Evolutionary conservation across 1,139 yeast genomes (phyloP).

Genomic region (Yamadazyma membranifaciens): DNA sequence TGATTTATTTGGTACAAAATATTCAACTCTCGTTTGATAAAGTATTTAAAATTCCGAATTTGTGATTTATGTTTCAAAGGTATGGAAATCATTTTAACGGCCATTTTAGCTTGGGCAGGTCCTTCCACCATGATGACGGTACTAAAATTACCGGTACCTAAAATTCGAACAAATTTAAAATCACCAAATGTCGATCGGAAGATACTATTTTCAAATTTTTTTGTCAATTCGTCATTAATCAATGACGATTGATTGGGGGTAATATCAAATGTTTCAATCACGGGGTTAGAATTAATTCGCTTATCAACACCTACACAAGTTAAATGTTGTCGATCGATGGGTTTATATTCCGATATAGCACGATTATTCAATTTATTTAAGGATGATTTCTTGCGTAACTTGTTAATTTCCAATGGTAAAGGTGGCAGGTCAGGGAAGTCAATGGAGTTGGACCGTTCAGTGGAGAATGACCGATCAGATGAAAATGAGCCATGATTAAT

Average conservation of each 20-base stretch:
- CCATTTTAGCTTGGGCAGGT: conserved; percentile 25
- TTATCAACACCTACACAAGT: conserved; percentile 5
- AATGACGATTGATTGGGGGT: background rate
- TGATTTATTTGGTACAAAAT: conserved; percentile 51
- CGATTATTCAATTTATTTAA: conserved; percentile 12
- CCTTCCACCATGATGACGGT: conserved; percentile 48
- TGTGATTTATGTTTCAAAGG: conserved; percentile 29
- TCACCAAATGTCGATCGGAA: conserved; percentile 10
- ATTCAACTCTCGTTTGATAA: conserved; percentile 72
- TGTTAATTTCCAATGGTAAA: conserved; percentile 8
- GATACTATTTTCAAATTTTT: conserved; percentile 12
- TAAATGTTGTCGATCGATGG: conserved; percentile 22
- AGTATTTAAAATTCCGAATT: conserved; percentile 54
- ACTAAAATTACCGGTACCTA: conserved; percentile 64
- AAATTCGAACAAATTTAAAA: conserved; percentile 25
- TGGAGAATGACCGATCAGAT: too few relatives aligned
- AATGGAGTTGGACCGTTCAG: too few relatives aligned
- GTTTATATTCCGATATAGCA: conserved; percentile 36
- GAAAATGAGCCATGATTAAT: conserved; percentile 39
- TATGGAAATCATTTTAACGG: conserved; percentile 41
- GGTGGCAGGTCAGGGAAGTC: conserved; percentile 5
- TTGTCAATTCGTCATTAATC: background rate
- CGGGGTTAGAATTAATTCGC: conserved; percentile 9
- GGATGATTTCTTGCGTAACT: conserved; percentile 5
- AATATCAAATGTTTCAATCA: background rate